These are phyloP conservation scores for Schizopora paradoxa DNA, from an alignment of 1,284 basidiomycete genomes.

Conservation along the genomic window DNA sequence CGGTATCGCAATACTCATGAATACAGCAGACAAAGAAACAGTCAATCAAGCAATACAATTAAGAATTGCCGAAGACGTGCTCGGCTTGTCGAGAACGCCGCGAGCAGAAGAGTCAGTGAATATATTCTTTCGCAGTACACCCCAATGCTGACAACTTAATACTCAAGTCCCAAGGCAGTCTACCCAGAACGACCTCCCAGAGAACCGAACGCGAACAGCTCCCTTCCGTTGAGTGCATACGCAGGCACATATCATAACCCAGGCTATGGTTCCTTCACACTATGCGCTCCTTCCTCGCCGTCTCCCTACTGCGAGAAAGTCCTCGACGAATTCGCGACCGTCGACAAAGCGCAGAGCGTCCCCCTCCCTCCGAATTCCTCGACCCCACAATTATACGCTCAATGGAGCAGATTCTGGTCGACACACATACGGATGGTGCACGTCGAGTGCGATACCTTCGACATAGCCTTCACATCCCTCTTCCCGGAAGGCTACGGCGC, in stretches of 20 bases:
- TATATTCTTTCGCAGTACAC: not conserved
- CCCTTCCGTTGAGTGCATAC: slow-evolving; percentile 19
- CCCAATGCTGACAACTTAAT: not conserved
- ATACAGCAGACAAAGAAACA: slow-evolving; percentile 20
- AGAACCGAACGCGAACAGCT: not conserved
- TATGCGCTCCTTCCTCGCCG: slow-evolving; percentile 29
- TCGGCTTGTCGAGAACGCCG: slow-evolving; percentile 15
- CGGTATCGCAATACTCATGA: slow-evolving; percentile 28
- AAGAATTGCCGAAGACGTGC: slow-evolving; percentile 21
- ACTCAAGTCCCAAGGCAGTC: not conserved
- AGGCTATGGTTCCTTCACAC: slow-evolving; percentile 32
- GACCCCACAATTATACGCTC: slow-evolving; percentile 16
- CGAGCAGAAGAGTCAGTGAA: not conserved
- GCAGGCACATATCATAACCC: slow-evolving; percentile 31
- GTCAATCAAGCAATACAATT: slow-evolving; percentile 14
- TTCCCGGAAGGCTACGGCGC: slow-evolving; percentile 26
- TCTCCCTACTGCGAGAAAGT: slow-evolving; percentile 22
- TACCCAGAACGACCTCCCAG: slow-evolving; percentile 1
- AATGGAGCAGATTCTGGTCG: slow-evolving; percentile 19
- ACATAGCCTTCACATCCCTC: slow-evolving; percentile 17
- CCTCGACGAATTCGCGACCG: slow-evolving; percentile 25
- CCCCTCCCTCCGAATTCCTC: slow-evolving; percentile 4
- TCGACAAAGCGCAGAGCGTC: slow-evolving; percentile 17
- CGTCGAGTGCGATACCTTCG: slow-evolving; percentile 15
- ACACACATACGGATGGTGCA: slow-evolving; percentile 21